A percentile compares a stretch with the other conserved stretches of the same genome.
These are phyloP conservation scores for Boletus chippewaensis DNA, from an alignment of 1,284 basidiomycete genomes.

Conservation along the genomic window DNA sequence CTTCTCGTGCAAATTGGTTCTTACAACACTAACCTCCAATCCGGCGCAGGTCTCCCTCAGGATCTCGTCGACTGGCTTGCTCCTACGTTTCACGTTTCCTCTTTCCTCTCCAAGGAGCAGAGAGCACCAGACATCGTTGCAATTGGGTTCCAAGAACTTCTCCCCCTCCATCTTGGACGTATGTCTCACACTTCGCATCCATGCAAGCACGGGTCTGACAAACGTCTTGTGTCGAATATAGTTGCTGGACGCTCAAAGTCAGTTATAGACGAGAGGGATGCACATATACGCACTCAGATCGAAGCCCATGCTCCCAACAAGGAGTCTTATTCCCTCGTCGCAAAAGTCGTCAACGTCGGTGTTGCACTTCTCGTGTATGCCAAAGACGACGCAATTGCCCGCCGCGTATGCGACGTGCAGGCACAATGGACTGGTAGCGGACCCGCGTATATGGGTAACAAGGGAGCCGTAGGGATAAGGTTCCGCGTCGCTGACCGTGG, in stretches of 20 bases:
- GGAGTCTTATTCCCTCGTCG: constrained; percentile 65
- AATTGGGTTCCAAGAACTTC: constrained; percentile 84
- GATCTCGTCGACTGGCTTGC: constrained; percentile 79
- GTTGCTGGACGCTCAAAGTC: constrained; percentile 58
- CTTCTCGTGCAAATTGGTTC: constrained; percentile 11
- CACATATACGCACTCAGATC: constrained; percentile 63
- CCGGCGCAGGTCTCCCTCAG: constrained; percentile 62
- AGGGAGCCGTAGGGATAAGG: constrained; percentile 87
- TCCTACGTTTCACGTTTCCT: constrained; percentile 70
- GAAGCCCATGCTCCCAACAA: constrained; percentile 61
- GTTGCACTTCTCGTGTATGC: constrained; percentile 79
- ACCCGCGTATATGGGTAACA: constrained; percentile 85
- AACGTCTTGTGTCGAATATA: constrained; percentile 21
- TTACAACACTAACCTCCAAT: constrained; percentile 58
- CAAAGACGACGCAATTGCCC: constrained; percentile 59
- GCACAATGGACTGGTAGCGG: constrained; percentile 74
- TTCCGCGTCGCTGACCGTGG: constrained; percentile 61
- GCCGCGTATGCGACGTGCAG: constrained; percentile 58
- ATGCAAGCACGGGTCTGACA: constrained; percentile 10
- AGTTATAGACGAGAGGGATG: constrained; percentile 56
- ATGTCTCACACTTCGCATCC: constrained; percentile 30
- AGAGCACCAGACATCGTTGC: constrained; percentile 77
- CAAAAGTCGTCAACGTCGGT: constrained; percentile 71
- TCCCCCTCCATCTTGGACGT: constrained; percentile 79
- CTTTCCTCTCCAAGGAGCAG: constrained; percentile 53